phyloP scores from a whole-genome alignment of 345 rosid genomes.

The Citrus glauca region DNA sequence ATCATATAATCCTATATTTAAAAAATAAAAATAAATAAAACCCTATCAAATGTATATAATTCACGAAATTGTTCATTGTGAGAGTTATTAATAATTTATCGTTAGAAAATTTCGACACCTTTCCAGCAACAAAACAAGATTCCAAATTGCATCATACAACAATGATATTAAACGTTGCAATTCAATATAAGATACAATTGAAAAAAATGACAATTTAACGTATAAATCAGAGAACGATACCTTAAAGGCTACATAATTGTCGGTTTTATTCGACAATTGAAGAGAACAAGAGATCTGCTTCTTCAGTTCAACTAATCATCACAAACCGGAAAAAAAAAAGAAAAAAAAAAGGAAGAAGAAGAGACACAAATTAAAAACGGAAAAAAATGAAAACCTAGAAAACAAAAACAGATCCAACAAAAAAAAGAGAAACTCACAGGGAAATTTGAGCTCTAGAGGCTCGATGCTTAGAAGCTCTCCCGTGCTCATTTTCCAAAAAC shows the following conservation, averaged over 20 bases:
- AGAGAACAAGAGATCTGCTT: conserved; percentile 88
- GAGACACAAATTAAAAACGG: not conserved
- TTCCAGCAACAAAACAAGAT: conserved; percentile 18
- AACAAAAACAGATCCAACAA: conserved; percentile 18
- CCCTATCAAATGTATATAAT: not conserved
- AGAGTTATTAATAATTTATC: not conserved
- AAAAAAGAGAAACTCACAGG: conserved; percentile 35
- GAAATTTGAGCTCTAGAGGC: conserved; percentile 74
- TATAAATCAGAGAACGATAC: conserved; percentile 22
- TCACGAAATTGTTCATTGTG: not conserved
- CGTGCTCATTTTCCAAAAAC: conserved; percentile 44
- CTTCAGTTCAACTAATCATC: conserved; percentile 62
- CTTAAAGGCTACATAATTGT: conserved; percentile 73
- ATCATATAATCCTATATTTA: not conserved
- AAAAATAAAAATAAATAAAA: not conserved
- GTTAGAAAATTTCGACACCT: not conserved
- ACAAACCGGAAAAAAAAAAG: conserved; percentile 11
- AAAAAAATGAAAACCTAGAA: conserved; percentile 11
- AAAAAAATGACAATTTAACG: not conserved
- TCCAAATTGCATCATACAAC: conserved; percentile 1
- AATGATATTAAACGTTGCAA: not conserved
- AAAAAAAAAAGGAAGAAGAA: not conserved
- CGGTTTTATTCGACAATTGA: conserved; percentile 63
- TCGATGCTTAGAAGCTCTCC: conserved; percentile 75
- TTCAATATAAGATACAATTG: not conserved